Evolutionary conservation across 129 eudicot species (phyloP), one percentile per base, ranked within the genome.

Genomic region (Solidago caesia): DNA sequence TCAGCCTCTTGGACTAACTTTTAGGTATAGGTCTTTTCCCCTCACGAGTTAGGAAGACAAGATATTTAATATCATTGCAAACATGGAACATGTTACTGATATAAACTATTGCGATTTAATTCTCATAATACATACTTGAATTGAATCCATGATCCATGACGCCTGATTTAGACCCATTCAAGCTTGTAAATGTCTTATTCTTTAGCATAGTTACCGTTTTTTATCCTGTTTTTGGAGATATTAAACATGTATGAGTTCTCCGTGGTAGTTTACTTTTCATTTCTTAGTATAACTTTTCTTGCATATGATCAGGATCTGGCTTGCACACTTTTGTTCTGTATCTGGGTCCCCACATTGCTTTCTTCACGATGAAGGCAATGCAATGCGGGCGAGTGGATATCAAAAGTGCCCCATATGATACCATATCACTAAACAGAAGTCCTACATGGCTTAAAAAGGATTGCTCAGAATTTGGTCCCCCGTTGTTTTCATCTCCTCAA

Each of bases 311-410:
- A 91, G 97, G 97, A 63, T 87, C 96, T 72, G 97, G 96, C 44
- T 80, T 91, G 86, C 97, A 91, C 76, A 89, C 97, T 6, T 91
- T 91, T 83, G 92, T 91, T 60, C 82, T 89, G 56, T 91, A 91
- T 80, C 75, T 91, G 57, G 97, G 96, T 10, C 97, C 97, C 49
- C 97, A 91, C 73, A 85, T 91, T 75, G 96, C 97, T 11, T 79
- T 91, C 26, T 91, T 91, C 76, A 87, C 97, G 13, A 79, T 91
- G 70, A 91, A 91, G 64, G 87, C 92, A 6, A 69, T 85, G 82
- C 86, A 88, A 33, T 91, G 97, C 73, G 97, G 97, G 41, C 89
- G 97, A 59, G 89, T 91, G 16, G 92, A 91, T 80, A 68, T 89
- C 71, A 91, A 91, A 83, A 89, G 82, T 75, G 87, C 96, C 53